Evolutionary conservation across 345 rosid genomes (phyloP).

Genomic region (Heritiera fomes): DNA sequence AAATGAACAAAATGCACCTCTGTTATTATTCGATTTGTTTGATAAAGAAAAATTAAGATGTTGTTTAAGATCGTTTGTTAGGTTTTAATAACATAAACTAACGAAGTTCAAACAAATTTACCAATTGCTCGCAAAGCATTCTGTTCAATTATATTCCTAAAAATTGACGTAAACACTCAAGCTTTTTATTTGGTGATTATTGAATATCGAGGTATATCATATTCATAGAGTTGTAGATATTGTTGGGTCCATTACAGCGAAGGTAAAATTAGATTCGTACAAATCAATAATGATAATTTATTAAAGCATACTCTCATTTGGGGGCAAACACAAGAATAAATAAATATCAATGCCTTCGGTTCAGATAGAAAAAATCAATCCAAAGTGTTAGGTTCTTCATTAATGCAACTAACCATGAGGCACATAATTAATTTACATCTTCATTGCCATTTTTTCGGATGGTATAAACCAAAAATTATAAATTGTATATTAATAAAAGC

Average conservation of each 20-base stretch:
- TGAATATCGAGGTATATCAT: neutral
- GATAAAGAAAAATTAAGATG: no score
- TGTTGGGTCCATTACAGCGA: neutral
- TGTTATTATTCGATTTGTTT: no score
- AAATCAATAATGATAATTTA: neutral
- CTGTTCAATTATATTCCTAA: no score
- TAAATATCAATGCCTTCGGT: neutral
- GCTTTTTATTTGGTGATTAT: neutral
- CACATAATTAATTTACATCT: neutral
- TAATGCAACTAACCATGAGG: slow-evolving; percentile 2
- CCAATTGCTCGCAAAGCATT: no score
- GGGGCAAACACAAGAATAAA: neutral
- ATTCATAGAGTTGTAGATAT: neutral
- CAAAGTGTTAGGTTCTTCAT: neutral
- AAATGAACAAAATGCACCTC: no score
- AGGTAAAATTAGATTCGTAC: neutral
- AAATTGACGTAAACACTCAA: neutral
- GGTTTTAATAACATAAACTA: no score
- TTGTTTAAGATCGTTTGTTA: no score
- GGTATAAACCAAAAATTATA: neutral
- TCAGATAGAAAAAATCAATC: neutral
- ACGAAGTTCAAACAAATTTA: no score
- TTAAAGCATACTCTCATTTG: neutral
- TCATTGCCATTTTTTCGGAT: neutral
- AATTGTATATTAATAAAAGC: no score